These are phyloP conservation scores for Orbilia ellipsospora DNA, from an alignment of 2,329 filamentous ascomycete genomes.

Conservation along the genomic window DNA sequence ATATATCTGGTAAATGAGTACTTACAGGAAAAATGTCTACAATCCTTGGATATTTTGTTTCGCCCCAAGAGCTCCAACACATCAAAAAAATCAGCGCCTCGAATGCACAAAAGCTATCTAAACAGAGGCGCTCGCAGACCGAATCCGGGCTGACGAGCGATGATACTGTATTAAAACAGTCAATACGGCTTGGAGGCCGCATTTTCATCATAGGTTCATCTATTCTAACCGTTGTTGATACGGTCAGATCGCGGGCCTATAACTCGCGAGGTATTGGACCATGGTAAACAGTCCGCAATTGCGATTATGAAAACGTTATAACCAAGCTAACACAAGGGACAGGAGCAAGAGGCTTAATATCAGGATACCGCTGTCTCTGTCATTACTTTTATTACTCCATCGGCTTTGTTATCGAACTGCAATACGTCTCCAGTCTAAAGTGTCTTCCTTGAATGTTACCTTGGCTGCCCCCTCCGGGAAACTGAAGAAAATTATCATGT, in stretches of 20 bases:
- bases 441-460: neutral
- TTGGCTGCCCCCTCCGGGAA: neutral
- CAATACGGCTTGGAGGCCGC: constrained; percentile 25
- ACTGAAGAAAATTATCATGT: constrained; percentile 17
- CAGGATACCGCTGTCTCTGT: constrained; percentile 34
- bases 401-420: constrained; percentile 13
- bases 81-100: neutral
- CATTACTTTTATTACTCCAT: constrained; percentile 31
- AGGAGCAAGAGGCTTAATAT: constrained; percentile 22
- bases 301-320: neutral
- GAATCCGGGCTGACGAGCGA: neutral
- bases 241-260: constrained; percentile 3
- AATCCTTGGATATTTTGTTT: constrained; percentile 14
- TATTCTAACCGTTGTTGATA: constrained; percentile 15
- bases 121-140: too few species aligned
- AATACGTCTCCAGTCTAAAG: constrained; percentile 24
- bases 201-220: constrained; percentile 28
- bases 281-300: constrained; percentile 8
- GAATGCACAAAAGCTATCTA: neutral
- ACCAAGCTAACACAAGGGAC: neutral
- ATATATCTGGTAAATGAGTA: neutral
- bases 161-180: constrained; percentile 22
- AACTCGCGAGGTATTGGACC: neutral
- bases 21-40: constrained; percentile 8
- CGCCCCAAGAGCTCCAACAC: constrained; percentile 15